A percentile compares a stretch with the other conserved stretches of the same genome.
These are phyloP conservation scores for Linderniella brevidens DNA, from an alignment of 257 asterid genomes.

Conservation along the genomic window DNA sequence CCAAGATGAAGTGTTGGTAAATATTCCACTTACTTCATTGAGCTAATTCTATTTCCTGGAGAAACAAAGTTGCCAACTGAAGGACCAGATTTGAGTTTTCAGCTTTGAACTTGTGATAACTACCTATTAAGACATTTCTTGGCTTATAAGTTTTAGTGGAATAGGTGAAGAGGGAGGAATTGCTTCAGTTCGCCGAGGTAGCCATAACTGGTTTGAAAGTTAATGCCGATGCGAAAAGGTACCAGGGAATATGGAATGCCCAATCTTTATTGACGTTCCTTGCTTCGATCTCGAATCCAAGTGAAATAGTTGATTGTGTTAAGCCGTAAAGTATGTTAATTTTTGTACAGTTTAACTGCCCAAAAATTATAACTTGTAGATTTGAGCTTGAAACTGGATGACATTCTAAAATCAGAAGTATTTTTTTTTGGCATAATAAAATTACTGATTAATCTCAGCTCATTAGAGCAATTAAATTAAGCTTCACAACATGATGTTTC, in stretches of 20 bases:
- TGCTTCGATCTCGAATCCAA: slow-evolving; percentile 8
- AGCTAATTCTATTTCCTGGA: slow-evolving; percentile 7
- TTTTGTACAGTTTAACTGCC: too few species aligned
- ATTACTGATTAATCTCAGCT: too few species aligned
- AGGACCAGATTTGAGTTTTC: neutral
- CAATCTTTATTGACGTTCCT: too few species aligned
- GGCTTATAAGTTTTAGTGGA: slow-evolving; percentile 15
- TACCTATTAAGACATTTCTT: slow-evolving; percentile 6
- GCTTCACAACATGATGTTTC: too few species aligned
- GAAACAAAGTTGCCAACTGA: neutral
- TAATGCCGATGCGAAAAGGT: slow-evolving; percentile 80
- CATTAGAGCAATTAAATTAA: too few species aligned
- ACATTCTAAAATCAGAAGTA: too few species aligned
- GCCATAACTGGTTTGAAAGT: slow-evolving; percentile 90
- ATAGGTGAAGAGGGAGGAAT: slow-evolving; percentile 90
- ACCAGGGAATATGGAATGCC: slow-evolving; percentile 9
- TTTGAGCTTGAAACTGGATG: too few species aligned
- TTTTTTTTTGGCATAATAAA: too few species aligned
- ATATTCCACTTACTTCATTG: slow-evolving; percentile 9
- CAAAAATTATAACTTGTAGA: too few species aligned
- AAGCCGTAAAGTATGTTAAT: too few species aligned
- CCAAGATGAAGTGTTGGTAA: slow-evolving; percentile 90
- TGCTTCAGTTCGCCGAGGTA: slow-evolving; percentile 93
- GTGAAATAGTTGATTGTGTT: slow-evolving; percentile 5
- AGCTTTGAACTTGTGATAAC: neutral